Conservation (phyloP, 192 early-diverging fungal genomes). For the Gryganskiella cystojenkinii region DNA sequence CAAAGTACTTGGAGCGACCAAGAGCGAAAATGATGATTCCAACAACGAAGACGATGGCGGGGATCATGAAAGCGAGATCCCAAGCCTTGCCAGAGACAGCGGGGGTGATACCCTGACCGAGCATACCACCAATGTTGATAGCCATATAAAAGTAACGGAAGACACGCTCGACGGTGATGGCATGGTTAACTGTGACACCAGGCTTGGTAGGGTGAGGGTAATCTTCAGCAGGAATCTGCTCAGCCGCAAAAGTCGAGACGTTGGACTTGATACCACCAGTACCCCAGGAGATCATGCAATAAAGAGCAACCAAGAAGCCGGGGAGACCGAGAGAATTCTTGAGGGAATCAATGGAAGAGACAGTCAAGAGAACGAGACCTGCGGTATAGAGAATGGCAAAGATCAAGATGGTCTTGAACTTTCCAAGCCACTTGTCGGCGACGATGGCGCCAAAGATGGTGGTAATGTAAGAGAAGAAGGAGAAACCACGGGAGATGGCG, state of each 20-base stretch:
- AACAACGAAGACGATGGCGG: constrained; percentile 65
- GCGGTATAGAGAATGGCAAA: constrained; percentile 67
- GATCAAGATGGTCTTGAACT: constrained; percentile 72
- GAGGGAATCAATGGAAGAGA: constrained; percentile 65
- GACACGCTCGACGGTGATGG: constrained; percentile 70
- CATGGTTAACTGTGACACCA: constrained; percentile 67
- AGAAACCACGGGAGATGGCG: constrained; percentile 69
- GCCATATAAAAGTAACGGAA: constrained; percentile 82
- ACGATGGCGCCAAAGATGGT: constrained; percentile 71
- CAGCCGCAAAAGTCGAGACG: constrained; percentile 73
- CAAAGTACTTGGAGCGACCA: constrained; percentile 63
- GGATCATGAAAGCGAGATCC: constrained; percentile 69
- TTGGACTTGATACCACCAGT: constrained; percentile 76
- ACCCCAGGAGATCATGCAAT: constrained; percentile 66
- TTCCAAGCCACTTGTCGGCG: constrained; percentile 71
- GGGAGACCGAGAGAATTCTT: constrained; percentile 61
- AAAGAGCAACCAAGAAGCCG: constrained; percentile 66
- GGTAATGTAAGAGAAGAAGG: constrained; percentile 72
- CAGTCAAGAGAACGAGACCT: constrained; percentile 63
- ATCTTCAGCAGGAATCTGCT: constrained; percentile 65
- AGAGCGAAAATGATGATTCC: constrained; percentile 64
- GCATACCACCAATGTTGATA: constrained; percentile 71
- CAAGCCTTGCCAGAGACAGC: constrained; percentile 66
- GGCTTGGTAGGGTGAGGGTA: constrained; percentile 64
- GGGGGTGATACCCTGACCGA: constrained; percentile 67